Evolutionary conservation across 331 rosid species (phyloP).

Genomic region (Quercus lobata): DNA sequence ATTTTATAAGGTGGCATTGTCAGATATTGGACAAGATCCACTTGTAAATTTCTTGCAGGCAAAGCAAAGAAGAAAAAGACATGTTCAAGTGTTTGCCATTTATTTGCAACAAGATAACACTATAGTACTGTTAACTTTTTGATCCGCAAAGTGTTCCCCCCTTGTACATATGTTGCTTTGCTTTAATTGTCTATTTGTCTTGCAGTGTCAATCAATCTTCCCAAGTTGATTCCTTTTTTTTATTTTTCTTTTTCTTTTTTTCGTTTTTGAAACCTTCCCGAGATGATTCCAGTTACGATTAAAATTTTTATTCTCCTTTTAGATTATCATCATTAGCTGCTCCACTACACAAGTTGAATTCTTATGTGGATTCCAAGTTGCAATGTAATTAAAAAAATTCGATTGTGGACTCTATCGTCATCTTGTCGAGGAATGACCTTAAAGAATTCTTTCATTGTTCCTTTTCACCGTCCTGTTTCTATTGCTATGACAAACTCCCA

Average conservation of each 20-base stretch:
- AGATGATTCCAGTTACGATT: background rate
- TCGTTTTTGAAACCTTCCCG: background rate
- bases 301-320: background rate
- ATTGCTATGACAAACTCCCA: background rate
- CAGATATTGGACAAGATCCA: background rate
- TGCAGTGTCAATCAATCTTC: background rate
- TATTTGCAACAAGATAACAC: background rate
- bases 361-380: slow-evolving; percentile 14
- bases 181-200: background rate
- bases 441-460: background rate
- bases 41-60: background rate
- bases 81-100: background rate
- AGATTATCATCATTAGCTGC: background rate
- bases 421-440: background rate
- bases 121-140: background rate
- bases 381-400: background rate
- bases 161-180: background rate
- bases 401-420: background rate
- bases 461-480: background rate
- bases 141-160: background rate
- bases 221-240: background rate
- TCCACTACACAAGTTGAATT: slow-evolving; percentile 20
- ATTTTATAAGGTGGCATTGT: background rate
- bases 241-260: too few relatives aligned
- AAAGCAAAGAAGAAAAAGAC: background rate